phyloP scores from a whole-genome alignment of 2,329 filamentous ascomycete genomes.

The Cladophialophora carrionii region DNA sequence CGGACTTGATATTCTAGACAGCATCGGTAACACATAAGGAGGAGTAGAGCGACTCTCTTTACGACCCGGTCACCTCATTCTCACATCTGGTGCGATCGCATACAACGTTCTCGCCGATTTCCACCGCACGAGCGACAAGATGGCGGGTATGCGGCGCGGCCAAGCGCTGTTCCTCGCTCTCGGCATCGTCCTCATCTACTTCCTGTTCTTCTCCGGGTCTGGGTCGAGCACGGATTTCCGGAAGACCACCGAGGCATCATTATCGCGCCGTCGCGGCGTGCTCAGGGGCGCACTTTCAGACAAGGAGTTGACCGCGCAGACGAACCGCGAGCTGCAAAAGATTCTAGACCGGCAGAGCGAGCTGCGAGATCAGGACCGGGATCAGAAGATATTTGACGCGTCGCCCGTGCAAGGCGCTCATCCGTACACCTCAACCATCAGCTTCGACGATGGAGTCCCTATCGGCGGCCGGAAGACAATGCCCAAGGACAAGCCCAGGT shows the following conservation, averaged over 20 bases:
- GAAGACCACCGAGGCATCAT: constrained; percentile 35
- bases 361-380: constrained; percentile 26
- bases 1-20: neutral
- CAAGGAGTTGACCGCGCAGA: constrained; percentile 34
- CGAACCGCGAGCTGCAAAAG: constrained; percentile 34
- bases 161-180: constrained; percentile 32
- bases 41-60: neutral
- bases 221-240: constrained; percentile 32
- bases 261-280: constrained; percentile 31
- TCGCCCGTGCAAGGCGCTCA: constrained; percentile 14
- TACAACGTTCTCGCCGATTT: neutral
- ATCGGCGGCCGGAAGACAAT: constrained; percentile 46
- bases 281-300: constrained; percentile 35
- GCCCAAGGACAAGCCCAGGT: constrained; percentile 38
- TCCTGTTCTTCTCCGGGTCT: constrained; percentile 35
- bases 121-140: neutral
- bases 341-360: constrained; percentile 33
- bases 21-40: neutral
- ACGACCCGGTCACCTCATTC: neutral
- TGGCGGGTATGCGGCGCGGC: constrained; percentile 28
- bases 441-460: constrained; percentile 18
- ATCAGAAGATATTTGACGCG: constrained; percentile 22
- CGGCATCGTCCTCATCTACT: constrained; percentile 32
- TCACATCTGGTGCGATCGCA: neutral
- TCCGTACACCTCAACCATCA: constrained; percentile 15